Base-by-base conservation (phyloP, 208 protist species). In the Jaenimonas drosophilae region DNA sequence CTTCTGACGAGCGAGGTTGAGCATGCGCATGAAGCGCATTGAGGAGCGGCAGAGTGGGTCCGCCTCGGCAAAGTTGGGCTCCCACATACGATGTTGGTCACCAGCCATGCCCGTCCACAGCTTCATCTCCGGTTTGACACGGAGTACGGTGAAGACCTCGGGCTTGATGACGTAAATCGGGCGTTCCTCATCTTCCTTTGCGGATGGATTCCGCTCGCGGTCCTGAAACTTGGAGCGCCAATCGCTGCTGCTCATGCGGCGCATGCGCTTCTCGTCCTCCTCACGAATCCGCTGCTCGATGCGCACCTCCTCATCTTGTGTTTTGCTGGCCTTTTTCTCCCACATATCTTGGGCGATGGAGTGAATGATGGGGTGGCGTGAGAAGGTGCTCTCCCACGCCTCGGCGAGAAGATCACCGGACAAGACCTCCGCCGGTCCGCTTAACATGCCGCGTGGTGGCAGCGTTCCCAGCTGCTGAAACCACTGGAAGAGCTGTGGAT, bases 401-500 rank as follows among this genome's bases (percentile, higher is more conserved):
- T 92, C 83, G n/a, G 59, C 64, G 49, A 66, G 61, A 52, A 87
- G 49, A 49, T 92, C 76, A 0, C 79, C 83, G 11, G 58, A 59
- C 26, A 92, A 53, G 11, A 87, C 46, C 34, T 92, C 78, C 38
- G 83, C 57, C 29, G 48, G 49, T 7, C 83, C 83, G n/a, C 78
- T 84, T 17, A 88, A 28, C 31, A 86, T 67, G n/a, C 70, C 52
- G 28, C 78, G 75, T 17, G 83, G 83, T 27, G 83, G 83, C 41
- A 92, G 50, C 11, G 64, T 68, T 27, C 83, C 83, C 31, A 92
- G 79, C 53, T 88, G 64, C 52, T 87, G 88, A 41, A 92, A 92
- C 76, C 77, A 92, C 49, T 92, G 83, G 55, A 88, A 92, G 17
- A 92, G 47, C 49, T 92, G 83, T 6, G 83, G 83, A 41, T 92